phyloP scores from a whole-genome alignment of 257 asterid genomes.

The Salvia miltiorrhiza region DNA sequence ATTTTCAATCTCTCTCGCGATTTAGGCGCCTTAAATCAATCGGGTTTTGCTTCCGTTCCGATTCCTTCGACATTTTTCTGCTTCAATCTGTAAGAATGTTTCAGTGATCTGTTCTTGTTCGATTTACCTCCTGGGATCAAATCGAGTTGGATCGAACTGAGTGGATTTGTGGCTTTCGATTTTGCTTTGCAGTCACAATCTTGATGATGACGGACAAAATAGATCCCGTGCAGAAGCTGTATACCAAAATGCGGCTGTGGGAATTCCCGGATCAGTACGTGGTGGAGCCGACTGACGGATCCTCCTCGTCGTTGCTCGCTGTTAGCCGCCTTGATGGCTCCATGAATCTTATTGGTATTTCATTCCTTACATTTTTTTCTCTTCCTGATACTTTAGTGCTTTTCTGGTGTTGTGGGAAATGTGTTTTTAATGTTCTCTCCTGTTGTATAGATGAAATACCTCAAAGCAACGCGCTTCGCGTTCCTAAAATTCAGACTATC shows the following conservation, averaged over 20 bases:
- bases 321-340: constrained; percentile 82
- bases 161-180: neutral
- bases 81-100: constrained; percentile 18
- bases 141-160: constrained; percentile 21
- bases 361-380: neutral
- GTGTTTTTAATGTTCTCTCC: neutral
- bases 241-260: constrained; percentile 84
- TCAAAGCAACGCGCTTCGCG: constrained; percentile 62
- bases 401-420: neutral
- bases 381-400: neutral
- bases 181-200: constrained; percentile 15
- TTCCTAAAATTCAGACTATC: constrained; percentile 75
- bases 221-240: constrained; percentile 70
- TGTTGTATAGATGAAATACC: constrained; percentile 67
- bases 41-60: constrained; percentile 18
- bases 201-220: constrained; percentile 65
- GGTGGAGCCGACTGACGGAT: constrained; percentile 90
- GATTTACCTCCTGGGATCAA: constrained; percentile 16
- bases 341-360: constrained; percentile 55
- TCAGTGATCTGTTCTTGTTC: constrained; percentile 1
- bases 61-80: constrained; percentile 16
- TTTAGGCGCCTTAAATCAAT: constrained; percentile 19
- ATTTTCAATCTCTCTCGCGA: neutral
- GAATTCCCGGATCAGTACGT: constrained; percentile 90
- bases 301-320: constrained; percentile 55